Evolutionary conservation across 805 yeast genomes (phyloP).

Genomic region (Debaryomyces castellii): DNA sequence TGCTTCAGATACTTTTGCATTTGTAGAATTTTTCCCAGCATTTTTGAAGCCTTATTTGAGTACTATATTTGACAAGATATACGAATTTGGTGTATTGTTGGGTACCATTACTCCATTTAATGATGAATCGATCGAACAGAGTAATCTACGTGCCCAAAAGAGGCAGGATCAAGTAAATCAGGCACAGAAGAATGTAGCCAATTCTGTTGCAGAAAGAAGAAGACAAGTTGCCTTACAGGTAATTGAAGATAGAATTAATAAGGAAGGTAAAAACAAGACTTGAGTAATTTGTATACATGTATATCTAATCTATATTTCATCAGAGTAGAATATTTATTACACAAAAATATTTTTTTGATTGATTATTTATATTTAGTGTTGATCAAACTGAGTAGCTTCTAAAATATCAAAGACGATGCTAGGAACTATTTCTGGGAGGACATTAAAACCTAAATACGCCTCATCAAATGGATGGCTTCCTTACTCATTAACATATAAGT

Average conservation of each 20-base stretch:
- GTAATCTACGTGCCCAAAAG: constrained; percentile 69
- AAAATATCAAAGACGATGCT: constrained; percentile 1
- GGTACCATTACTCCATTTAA: constrained; percentile 62
- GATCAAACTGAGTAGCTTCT: neutral
- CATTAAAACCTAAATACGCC: constrained; percentile 29
- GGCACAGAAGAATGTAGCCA: constrained; percentile 35
- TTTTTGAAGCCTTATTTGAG: constrained; percentile 49
- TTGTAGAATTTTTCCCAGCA: constrained; percentile 82
- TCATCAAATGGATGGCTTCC: constrained; percentile 23
- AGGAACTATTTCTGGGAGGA: constrained; percentile 7
- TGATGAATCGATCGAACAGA: constrained; percentile 67
- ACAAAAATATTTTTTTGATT: neutral
- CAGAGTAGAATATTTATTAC: neutral
- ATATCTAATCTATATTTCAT: neutral
- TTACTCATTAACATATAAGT: constrained; percentile 26
- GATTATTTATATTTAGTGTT: neutral
- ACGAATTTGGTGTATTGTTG: constrained; percentile 38
- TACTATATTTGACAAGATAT: constrained; percentile 45
- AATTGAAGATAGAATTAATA: constrained; percentile 59
- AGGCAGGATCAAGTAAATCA: constrained; percentile 52
- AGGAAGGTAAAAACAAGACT: constrained; percentile 12
- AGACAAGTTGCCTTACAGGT: constrained; percentile 76
- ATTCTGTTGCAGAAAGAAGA: constrained; percentile 68
- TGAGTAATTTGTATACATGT: neutral
- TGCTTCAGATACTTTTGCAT: constrained; percentile 84